Evolutionary conservation across 352 stramenopile genomes (phyloP).

Genomic region (Globisporangium splendens): DNA sequence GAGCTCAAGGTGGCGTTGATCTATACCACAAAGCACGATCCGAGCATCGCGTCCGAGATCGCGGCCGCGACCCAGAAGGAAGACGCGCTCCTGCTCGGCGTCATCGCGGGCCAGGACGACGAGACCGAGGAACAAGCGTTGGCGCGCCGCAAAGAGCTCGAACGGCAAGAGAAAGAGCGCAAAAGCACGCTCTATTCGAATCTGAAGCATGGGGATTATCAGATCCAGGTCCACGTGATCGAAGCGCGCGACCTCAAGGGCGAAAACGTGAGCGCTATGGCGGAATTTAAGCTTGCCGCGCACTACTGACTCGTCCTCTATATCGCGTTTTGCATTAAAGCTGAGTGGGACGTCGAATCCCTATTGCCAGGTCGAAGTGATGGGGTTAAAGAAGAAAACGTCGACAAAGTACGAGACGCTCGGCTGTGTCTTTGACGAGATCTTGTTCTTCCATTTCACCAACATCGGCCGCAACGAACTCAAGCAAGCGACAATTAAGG

Average conservation of each 20-base stretch:
- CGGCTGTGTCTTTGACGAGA: conserved; percentile 89
- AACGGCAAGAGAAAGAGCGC: conserved; percentile 51
- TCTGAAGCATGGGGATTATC: conserved; percentile 75
- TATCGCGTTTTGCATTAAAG: too few species aligned
- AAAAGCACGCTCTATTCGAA: conserved; percentile 41
- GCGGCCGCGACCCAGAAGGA: conserved; percentile 9
- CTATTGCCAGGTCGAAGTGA: conserved; percentile 79
- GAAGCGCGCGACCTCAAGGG: conserved; percentile 86
- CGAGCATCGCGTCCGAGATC: conserved; percentile 20
- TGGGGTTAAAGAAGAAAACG: conserved; percentile 69
- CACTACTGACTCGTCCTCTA: neutral
- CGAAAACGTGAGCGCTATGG: conserved; percentile 59
- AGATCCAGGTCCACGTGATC: conserved; percentile 85
- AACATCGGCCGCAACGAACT: conserved; percentile 78
- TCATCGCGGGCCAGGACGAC: conserved; percentile 66
- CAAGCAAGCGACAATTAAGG: conserved; percentile 64
- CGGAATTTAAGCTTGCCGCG: too few species aligned
- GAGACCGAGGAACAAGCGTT: conserved; percentile 67
- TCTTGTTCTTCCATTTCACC: conserved; percentile 87
- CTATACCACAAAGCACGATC: conserved; percentile 66
- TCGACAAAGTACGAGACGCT: conserved; percentile 79
- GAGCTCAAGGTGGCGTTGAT: conserved; percentile 70
- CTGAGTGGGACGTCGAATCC: conserved; percentile 87
- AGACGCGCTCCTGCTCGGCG: conserved; percentile 19
- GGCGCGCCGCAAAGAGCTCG: conserved; percentile 30